Percentiles rank a stretch among this genome's conserved stretches.
phyloP scores from a whole-genome alignment of 768 basidiomycete species.

The Collybia sordida region DNA sequence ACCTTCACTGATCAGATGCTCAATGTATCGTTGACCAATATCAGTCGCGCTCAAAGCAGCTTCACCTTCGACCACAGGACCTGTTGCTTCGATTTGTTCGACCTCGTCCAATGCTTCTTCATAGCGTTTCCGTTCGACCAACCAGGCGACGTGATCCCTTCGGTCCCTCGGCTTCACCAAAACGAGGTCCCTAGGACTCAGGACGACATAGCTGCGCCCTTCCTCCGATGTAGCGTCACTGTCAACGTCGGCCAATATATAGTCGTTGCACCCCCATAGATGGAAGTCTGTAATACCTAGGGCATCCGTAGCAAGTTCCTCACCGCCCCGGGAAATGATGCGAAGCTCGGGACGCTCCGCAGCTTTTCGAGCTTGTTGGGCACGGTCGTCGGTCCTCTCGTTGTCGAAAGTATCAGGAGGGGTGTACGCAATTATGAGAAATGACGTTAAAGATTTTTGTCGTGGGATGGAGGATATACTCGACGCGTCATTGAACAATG shows the following conservation, averaged over 20 bases:
- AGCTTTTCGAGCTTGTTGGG: conserved; percentile 74
- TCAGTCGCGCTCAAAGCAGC: conserved; percentile 52
- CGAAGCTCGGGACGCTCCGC: conserved; percentile 94
- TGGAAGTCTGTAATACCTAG: conserved; percentile 78
- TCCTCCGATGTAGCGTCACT: conserved; percentile 28
- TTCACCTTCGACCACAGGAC: conserved; percentile 23
- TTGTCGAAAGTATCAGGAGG: conserved; percentile 74
- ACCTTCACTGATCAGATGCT: conserved; percentile 85
- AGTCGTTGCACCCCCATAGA: conserved; percentile 91
- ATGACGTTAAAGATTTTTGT: conserved; percentile 53
- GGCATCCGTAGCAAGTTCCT: conserved; percentile 85
- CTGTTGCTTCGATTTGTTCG: conserved; percentile 58
- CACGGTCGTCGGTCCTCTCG: conserved; percentile 72
- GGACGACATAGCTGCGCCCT: conserved; percentile 71
- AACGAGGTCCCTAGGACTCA: conserved; percentile 86
- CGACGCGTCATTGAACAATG: conserved; percentile 11
- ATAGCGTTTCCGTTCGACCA: conserved; percentile 82
- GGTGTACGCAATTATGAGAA: conserved; percentile 86
- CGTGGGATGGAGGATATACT: conserved; percentile 14
- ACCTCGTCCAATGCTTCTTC: conserved; percentile 87
- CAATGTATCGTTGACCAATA: conserved; percentile 86
- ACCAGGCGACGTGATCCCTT: conserved; percentile 89
- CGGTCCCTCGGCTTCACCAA: conserved; percentile 86
- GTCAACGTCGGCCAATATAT: conserved; percentile 60
- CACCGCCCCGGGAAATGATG: conserved; percentile 85